A percentile compares a stretch with the other conserved stretches of the same genome.
Conservation (phyloP, 257 asterid genomes). For the Henckelia pumila region DNA sequence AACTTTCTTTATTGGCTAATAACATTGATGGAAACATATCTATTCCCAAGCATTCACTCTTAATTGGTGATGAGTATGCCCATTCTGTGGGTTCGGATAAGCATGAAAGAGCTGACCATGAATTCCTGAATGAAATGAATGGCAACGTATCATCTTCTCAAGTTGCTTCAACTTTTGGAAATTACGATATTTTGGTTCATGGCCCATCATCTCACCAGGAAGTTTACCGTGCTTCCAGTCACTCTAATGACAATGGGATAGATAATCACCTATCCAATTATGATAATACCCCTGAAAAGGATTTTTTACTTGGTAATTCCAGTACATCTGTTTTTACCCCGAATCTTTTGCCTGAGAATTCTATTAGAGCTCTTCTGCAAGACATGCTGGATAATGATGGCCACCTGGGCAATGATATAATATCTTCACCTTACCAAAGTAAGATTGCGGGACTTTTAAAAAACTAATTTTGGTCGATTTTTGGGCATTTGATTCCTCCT, state of each 20-base stretch:
- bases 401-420: constrained; percentile 31
- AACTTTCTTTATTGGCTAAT: constrained; percentile 32
- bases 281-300: constrained; percentile 33
- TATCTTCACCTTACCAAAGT: constrained; percentile 58
- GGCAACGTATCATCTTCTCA: constrained; percentile 40
- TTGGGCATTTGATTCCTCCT: too few species aligned
- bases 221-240: constrained; percentile 32
- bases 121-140: constrained; percentile 35
- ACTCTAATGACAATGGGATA: constrained; percentile 33
- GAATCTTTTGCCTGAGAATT: constrained; percentile 40
- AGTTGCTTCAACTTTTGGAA: constrained; percentile 35
- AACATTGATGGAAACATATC: constrained; percentile 26
- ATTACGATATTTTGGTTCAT: constrained; percentile 25
- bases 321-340: constrained; percentile 35
- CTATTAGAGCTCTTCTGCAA: constrained; percentile 33
- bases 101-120: constrained; percentile 30
- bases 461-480: constrained; percentile 5
- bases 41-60: constrained; percentile 26
- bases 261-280: constrained; percentile 33
- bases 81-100: constrained; percentile 36
- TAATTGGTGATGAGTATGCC: constrained; percentile 38
- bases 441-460: constrained; percentile 24
- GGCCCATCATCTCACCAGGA: constrained; percentile 34
- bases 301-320: constrained; percentile 36
- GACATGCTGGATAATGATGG: constrained; percentile 40